Percentiles rank a stretch among this genome's conserved stretches.
phyloP scores from a whole-genome alignment of 1,284 basidiomycete genomes.

The Cryptococcus depauperatus region DNA sequence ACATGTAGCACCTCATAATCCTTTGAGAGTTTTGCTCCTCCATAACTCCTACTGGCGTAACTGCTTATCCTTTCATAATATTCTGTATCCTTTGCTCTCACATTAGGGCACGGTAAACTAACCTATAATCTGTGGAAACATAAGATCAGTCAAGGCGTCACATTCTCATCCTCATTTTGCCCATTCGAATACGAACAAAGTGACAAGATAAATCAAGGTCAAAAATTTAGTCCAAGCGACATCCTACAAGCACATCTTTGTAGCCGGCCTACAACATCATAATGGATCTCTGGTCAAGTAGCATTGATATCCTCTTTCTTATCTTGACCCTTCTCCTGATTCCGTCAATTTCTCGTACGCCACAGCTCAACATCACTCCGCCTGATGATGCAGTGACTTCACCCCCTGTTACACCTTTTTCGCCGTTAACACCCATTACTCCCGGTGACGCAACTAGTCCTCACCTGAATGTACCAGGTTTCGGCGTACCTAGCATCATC shows the following conservation, averaged over 20 bases:
- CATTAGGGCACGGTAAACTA: too few relatives aligned
- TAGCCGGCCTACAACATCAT: neutral
- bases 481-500: conserved; percentile 17
- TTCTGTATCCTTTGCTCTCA: too few relatives aligned
- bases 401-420: conserved; percentile 4
- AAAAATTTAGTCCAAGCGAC: too few relatives aligned
- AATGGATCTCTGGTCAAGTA: neutral
- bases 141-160: too few relatives aligned
- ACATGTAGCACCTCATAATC: too few relatives aligned
- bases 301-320: conserved; percentile 24
- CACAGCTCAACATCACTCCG: neutral
- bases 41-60: too few relatives aligned
- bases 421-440: conserved; percentile 1
- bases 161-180: too few relatives aligned
- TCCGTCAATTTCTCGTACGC: conserved; percentile 1
- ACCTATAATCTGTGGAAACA: too few relatives aligned
- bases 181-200: too few relatives aligned
- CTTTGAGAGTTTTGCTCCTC: too few relatives aligned
- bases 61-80: too few relatives aligned
- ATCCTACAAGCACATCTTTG: neutral
- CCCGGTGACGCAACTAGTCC: neutral
- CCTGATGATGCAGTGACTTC: conserved; percentile 3
- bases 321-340: conserved; percentile 19
- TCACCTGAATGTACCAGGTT: conserved; percentile 4
- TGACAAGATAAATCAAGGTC: too few relatives aligned